These are phyloP conservation scores for Nitzschia inconspicua DNA, from an alignment of 108 stramenopile genomes.

Conservation along the genomic window DNA sequence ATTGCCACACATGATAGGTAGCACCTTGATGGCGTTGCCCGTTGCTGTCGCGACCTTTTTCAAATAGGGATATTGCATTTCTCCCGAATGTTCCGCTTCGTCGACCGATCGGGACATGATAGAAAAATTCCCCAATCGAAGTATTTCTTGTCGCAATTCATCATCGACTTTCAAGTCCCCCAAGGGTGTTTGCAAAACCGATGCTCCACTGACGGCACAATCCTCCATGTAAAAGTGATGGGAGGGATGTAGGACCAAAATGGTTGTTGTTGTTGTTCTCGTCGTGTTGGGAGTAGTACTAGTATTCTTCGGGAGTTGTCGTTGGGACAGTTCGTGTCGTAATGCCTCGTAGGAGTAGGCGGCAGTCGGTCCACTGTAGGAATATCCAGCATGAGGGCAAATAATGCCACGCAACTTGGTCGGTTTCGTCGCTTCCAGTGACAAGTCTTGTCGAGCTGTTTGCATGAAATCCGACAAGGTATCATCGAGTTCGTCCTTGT, in stretches of 20 bases:
- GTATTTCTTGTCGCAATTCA: constrained; percentile 53
- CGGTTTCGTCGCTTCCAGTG: neutral
- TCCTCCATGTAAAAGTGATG: constrained; percentile 84
- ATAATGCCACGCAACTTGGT: constrained; percentile 51
- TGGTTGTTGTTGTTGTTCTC: too few relatives aligned
- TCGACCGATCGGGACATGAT: constrained; percentile 60
- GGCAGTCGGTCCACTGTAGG: constrained; percentile 83
- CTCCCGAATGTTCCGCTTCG: constrained; percentile 80
- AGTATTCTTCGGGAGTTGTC: constrained; percentile 2
- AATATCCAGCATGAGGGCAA: constrained; percentile 81
- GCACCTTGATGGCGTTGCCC: constrained; percentile 33
- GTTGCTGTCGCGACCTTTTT: constrained; percentile 46
- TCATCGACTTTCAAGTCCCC: constrained; percentile 64
- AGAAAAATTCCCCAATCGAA: constrained; percentile 38
- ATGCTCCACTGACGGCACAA: constrained; percentile 69
- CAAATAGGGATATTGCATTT: constrained; percentile 89
- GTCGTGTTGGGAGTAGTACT: too few relatives aligned
- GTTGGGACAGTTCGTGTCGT: constrained; percentile 19
- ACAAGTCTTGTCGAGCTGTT: constrained; percentile 7
- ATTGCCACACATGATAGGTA: constrained; percentile 84
- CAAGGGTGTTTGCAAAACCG: constrained; percentile 60
- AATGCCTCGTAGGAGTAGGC: constrained; percentile 68
- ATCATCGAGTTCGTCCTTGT: constrained; percentile 32
- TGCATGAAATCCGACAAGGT: constrained; percentile 40
- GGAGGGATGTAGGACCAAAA: constrained; percentile 74